Evolutionary conservation across 1,139 yeast genomes (phyloP), one percentile per base, ranked within the genome.

Genomic region (Geotrichum histeridarum): DNA sequence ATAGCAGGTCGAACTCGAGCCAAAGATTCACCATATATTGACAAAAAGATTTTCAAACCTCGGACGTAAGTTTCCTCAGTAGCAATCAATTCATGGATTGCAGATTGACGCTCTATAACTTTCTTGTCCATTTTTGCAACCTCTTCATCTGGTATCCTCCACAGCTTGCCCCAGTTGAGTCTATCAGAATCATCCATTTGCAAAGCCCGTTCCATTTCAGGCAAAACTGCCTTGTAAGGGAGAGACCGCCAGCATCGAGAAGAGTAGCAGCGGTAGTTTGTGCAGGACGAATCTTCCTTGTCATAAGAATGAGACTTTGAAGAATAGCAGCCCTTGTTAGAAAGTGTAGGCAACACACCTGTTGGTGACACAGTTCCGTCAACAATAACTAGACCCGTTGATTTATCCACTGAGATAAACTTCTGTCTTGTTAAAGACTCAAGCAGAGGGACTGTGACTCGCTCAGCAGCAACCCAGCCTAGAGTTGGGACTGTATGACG

Each of bases 1-100:
- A 80, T 63, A 12, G 73, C 70, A 1, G 80, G 75, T 11, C 68
- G 63, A 2, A 70, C 56, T 59, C 64, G 50, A 66, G 76, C 62
- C 67, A 77, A 70, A 57, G 76, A 62, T 57, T 73, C 73, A 50
- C 85, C 74, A 73, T 82, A 70, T 61, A 83, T 75, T 61, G 80
- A 79, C 2, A 85, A 75, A 57, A 87, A 84, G 7, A 86, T 81
- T 59, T 77, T 76, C 2, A 91, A 84, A 64, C 89, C 78, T 54
- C 80, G 82, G 32, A 87, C 77, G 56, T 85, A 86, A n/a, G 82
- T 79, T 61, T 85, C 90, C 60, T 88, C 96, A 52, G 83, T 80
- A 55, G 84, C 76, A 37, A 89, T 79, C 48, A 88, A 71, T 65
- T 89, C 96, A 68, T 86, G 91, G 5, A 88, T 79, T 50, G 84